Base-by-base conservation (phyloP, 805 yeast species). In the Candida berthetii region DNA sequence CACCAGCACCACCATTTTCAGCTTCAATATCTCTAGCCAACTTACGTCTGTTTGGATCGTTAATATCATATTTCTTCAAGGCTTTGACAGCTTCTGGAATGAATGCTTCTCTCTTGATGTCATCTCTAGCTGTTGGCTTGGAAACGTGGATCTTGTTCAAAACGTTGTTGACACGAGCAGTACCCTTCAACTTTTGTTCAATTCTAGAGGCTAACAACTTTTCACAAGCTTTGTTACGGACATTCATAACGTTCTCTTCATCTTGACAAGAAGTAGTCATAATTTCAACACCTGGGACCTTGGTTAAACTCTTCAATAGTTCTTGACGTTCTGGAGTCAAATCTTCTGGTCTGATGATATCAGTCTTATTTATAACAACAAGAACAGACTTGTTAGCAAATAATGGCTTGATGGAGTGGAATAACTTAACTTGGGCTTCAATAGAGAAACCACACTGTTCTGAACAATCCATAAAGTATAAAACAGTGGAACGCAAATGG, bases 1-100 rank as follows among this genome's bases (percentile, higher is more conserved):
- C 99, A 74, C 99, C 99, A 35, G 99, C 97, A 61, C 99, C 99
- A 61, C 99, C 99, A 57, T 93, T 87, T 62, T 85, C 96, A 38
- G 76, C 83, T 69, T 93, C 99, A 48, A 89, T 72, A 60, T 93
- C 98, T 58, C 87, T 78, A 32, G 95, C 89, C 56, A 93, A 75
- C 51, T 57, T 72, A 60, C 89, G 78, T 64, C 96, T 80, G 58
- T 84, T 74, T 49, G 96, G 93, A 65, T 88, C 96, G 51, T 74
- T 74, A 18, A 72, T 62, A 64, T 87, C 93, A 60, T 84, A 89
- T 64, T 82, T 85, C 58, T 69, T 73, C 55, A 78, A 53, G 14
- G 48, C 52, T 55, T 73, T 72, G 48, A 76, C 85, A 27, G 78
- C 82, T 31, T 85, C 96, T 39, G 98, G 98, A 52, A 90, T 85